A percentile compares a stretch with the other conserved stretches of the same genome.
Evolutionary conservation across 345 rosid genomes (phyloP).

Genomic region (Salix suchowensis): DNA sequence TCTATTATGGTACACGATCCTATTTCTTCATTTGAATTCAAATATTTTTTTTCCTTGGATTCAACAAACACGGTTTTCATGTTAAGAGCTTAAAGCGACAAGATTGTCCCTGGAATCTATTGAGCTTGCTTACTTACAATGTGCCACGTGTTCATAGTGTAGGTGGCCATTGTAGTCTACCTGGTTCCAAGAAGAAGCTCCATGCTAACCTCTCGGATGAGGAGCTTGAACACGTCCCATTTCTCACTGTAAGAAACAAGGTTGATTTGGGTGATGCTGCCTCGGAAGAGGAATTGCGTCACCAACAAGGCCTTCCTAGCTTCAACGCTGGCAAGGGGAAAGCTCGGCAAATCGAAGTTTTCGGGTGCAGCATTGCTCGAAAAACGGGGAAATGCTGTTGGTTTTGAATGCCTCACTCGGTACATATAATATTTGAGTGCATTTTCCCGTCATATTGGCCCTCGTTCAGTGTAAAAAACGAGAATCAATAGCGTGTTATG

Average conservation of each 20-base stretch:
- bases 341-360: conserved; percentile 60
- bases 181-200: conserved; percentile 51
- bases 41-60: too few species aligned
- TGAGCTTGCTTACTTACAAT: too few species aligned
- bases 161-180: conserved; percentile 68
- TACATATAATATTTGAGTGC: conserved; percentile 43
- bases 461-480: neutral
- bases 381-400: conserved; percentile 67
- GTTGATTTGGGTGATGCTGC: conserved; percentile 60
- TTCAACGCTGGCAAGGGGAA: conserved; percentile 64
- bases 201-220: conserved; percentile 64
- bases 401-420: conserved; percentile 64
- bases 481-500: neutral
- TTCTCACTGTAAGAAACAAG: conserved; percentile 59
- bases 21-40: neutral
- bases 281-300: conserved; percentile 57
- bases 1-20: neutral
- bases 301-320: conserved; percentile 52
- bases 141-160: neutral
- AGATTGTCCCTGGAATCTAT: too few species aligned
- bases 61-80: neutral
- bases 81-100: neutral
- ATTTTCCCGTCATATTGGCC: neutral
- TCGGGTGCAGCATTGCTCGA: conserved; percentile 65
- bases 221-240: conserved; percentile 46